phyloP scores from a whole-genome alignment of 2,329 filamentous ascomycete genomes.

The Nemania sp. region DNA sequence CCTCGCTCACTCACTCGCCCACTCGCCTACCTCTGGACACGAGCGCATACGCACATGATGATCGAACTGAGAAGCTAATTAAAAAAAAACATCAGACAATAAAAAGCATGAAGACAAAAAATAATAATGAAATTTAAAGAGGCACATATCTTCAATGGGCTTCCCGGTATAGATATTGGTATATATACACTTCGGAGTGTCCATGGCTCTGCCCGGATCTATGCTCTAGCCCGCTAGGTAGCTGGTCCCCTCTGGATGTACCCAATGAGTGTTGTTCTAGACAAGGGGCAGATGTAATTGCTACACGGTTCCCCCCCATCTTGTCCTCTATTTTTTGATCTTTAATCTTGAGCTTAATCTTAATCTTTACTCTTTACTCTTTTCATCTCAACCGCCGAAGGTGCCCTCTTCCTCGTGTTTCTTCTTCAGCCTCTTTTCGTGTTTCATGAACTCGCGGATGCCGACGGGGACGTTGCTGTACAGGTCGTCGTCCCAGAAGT shows the following conservation, averaged over 20 bases:
- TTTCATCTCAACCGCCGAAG: too few species aligned
- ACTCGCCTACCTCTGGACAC: background rate
- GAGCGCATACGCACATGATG: background rate
- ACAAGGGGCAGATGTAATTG: conserved; percentile 3
- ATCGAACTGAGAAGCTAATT: background rate
- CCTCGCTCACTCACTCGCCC: background rate
- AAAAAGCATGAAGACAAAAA: too few species aligned
- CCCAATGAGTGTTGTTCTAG: too few species aligned
- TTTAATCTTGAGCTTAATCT: too few species aligned
- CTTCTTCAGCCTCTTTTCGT: conserved; percentile 86
- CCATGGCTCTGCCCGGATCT: conserved; percentile 1
- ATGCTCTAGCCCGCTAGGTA: conserved; percentile 7
- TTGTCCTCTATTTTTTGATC: too few species aligned
- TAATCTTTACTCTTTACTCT: too few species aligned
- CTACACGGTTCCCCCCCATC: background rate
- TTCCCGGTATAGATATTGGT: too few species aligned
- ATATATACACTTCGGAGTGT: background rate
- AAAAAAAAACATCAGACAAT: background rate
- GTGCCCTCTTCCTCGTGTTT: conserved; percentile 66
- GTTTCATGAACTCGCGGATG: conserved; percentile 96
- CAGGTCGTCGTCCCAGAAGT: conserved; percentile 67
- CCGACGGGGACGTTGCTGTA: conserved; percentile 86
- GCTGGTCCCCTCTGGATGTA: background rate
- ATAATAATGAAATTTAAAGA: too few species aligned
- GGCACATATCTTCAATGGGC: too few species aligned